phyloP scores from a whole-genome alignment of 1,284 basidiomycete genomes.

The Volvariella surrecta region DNA sequence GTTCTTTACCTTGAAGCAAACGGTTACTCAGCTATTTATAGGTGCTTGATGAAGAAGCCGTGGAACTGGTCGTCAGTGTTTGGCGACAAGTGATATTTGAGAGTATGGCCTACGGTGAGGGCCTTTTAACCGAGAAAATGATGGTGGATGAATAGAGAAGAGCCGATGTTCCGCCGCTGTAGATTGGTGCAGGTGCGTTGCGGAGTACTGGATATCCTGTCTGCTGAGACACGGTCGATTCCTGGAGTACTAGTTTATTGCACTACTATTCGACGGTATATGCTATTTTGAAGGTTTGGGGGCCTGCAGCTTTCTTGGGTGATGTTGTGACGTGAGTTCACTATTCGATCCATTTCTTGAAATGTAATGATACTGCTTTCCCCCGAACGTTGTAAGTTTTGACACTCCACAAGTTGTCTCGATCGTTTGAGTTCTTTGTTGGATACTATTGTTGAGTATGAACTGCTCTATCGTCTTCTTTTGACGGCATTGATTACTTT shows the following conservation, averaged over 20 bases:
- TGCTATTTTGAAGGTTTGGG: slow-evolving; percentile 13
- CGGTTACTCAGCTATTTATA: slow-evolving; percentile 19
- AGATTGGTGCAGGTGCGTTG: slow-evolving; percentile 33
- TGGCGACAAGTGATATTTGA: slow-evolving; percentile 91
- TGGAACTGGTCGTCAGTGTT: slow-evolving; percentile 62
- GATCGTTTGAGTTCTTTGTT: too few relatives aligned
- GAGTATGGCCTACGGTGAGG: slow-evolving; percentile 82
- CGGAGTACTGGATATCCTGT: slow-evolving; percentile 26
- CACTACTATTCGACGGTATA: neutral
- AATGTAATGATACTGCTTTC: slow-evolving; percentile 35
- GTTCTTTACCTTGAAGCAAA: slow-evolving; percentile 7
- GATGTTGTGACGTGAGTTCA: slow-evolving; percentile 38
- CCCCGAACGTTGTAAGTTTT: slow-evolving; percentile 8
- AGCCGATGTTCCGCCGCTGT: slow-evolving; percentile 10
- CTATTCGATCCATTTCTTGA: slow-evolving; percentile 30
- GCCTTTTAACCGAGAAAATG: slow-evolving; percentile 70
- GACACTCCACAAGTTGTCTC: too few relatives aligned
- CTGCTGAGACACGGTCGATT: slow-evolving; percentile 26
- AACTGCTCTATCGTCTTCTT: too few relatives aligned
- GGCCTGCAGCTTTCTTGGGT: slow-evolving; percentile 16
- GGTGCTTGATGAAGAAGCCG: slow-evolving; percentile 86
- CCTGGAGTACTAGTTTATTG: slow-evolving; percentile 17
- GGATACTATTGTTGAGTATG: too few relatives aligned
- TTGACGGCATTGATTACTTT: too few relatives aligned
- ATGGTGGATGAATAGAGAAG: slow-evolving; percentile 48